Conservation (phyloP, 164 flowering plant genomes). For the Cinnamomum chago region DNA sequence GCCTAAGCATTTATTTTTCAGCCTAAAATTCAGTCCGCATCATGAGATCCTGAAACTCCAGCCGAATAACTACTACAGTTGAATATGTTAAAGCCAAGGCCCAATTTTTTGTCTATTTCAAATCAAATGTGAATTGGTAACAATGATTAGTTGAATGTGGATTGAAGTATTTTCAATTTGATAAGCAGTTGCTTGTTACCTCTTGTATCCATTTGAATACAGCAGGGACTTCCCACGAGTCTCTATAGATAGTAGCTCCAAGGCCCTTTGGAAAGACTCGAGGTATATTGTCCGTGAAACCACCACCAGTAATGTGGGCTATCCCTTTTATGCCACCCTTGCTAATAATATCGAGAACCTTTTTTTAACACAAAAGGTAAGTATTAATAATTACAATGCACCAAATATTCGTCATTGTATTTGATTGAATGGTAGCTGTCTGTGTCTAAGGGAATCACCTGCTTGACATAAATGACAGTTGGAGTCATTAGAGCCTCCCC, state of each 20-base stretch:
- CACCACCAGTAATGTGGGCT: constrained; percentile 98
- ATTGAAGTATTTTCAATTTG: background rate
- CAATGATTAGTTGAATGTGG: background rate
- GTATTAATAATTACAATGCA: background rate
- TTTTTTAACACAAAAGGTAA: background rate
- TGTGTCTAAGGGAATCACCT: constrained; percentile 36
- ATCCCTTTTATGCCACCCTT: constrained; percentile 92
- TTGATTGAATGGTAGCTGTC: background rate
- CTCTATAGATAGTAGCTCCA: constrained; percentile 62
- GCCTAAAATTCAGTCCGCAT: background rate
- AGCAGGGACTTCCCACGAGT: constrained; percentile 75
- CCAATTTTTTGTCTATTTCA: background rate
- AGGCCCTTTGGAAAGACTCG: constrained; percentile 86
- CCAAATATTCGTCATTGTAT: background rate
- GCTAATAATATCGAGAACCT: constrained; percentile 82
- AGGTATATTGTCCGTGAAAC: constrained; percentile 95
- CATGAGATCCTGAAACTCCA: background rate
- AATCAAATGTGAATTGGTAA: background rate
- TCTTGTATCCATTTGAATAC: constrained; percentile 94
- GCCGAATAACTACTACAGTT: background rate
- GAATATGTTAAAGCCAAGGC: background rate
- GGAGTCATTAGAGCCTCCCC: constrained; percentile 98
- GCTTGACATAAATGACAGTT: constrained; percentile 88
- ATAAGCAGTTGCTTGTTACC: constrained; percentile 31
- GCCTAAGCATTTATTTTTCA: background rate